Evolutionary conservation across 371 early-diverging fungal genomes (phyloP).

Genomic region (Capillidium heterosporum): DNA sequence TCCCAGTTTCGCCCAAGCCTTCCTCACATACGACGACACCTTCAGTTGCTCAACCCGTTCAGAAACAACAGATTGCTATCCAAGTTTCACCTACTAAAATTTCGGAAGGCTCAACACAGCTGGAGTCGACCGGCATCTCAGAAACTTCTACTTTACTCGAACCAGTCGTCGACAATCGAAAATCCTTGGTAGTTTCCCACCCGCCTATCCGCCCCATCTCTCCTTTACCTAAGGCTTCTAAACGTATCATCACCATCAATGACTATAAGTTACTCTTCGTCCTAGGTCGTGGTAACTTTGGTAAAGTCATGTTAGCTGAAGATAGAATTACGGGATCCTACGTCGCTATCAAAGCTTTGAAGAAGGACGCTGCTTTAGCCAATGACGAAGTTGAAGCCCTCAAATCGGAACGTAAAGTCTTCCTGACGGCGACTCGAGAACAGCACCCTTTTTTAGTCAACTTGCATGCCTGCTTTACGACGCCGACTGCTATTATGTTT

Average conservation of each 20-base stretch:
- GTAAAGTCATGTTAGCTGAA: conserved; percentile 93
- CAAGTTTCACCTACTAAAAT: background rate
- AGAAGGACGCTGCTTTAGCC: conserved; percentile 86
- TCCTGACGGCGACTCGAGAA: conserved; percentile 66
- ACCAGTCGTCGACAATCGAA: background rate
- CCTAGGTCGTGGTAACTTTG: conserved; percentile 94
- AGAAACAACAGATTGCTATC: background rate
- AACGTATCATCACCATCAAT: conserved; percentile 10
- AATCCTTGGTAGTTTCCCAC: background rate
- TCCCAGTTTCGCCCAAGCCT: background rate
- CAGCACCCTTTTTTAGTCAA: conserved; percentile 93
- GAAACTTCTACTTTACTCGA: no score
- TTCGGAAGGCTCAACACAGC: background rate
- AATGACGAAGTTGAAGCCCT: conserved; percentile 84
- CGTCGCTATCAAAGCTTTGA: conserved; percentile 94
- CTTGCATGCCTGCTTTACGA: conserved; percentile 92
- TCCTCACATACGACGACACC: background rate
- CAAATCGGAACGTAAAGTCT: conserved; percentile 81
- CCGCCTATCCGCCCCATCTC: background rate
- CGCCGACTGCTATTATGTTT: conserved; percentile 81
- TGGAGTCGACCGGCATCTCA: no score
- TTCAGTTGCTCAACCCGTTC: background rate
- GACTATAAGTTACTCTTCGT: conserved; percentile 87
- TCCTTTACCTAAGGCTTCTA: background rate
- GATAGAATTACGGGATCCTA: conserved; percentile 53